Evolutionary conservation across 1,284 basidiomycete genomes (phyloP).

Genomic region (Gymnopus androsaceus): DNA sequence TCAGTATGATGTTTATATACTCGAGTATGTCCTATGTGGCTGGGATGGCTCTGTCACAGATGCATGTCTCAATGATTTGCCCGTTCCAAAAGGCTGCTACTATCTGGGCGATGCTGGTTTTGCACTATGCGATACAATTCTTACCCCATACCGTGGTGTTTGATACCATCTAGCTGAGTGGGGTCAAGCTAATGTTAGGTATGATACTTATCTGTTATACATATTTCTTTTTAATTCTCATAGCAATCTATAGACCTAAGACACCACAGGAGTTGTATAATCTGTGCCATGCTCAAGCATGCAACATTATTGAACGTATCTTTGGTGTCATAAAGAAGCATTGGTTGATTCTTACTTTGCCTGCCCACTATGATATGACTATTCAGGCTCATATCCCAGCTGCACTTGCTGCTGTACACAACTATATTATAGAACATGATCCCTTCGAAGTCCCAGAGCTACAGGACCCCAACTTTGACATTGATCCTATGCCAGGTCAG

Average conservation of each 20-base stretch:
- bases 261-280: background rate
- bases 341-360: background rate
- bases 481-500: background rate
- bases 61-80: constrained; percentile 20
- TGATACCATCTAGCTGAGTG: background rate
- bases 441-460: background rate
- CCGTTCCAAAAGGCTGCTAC: constrained; percentile 30
- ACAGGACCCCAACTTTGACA: background rate
- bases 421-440: background rate
- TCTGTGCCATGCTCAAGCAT: constrained; percentile 24
- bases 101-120: constrained; percentile 45
- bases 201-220: background rate
- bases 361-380: background rate
- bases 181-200: background rate
- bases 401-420: background rate
- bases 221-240: constrained; percentile 3
- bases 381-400: background rate
- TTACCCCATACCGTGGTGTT: background rate
- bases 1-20: constrained; percentile 33
- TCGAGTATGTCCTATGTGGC: constrained; percentile 35
- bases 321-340: constrained; percentile 39
- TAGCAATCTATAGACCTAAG: background rate
- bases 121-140: constrained; percentile 12
- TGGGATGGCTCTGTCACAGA: constrained; percentile 40
- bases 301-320: constrained; percentile 42